Conservation (phyloP, 805 yeast genomes). For the Alloascoidea africana region DNA sequence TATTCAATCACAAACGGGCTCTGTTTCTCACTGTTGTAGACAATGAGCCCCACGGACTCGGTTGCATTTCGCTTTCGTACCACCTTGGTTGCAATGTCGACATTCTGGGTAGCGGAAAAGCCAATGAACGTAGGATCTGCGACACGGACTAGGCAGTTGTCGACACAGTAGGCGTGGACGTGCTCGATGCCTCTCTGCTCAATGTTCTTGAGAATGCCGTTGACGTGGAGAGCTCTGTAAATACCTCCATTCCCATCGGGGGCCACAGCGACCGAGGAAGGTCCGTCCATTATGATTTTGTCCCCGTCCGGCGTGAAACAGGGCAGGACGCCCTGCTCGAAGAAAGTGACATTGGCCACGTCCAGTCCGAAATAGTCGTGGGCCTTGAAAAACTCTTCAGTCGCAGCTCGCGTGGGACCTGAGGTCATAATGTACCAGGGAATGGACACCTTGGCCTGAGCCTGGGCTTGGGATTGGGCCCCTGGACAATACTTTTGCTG, state of each 20-base stretch:
- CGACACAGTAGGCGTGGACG: constrained; percentile 94
- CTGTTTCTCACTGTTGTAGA: constrained; percentile 28
- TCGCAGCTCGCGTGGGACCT: constrained; percentile 63
- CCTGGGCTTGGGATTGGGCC: constrained; percentile 12
- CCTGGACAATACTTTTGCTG: constrained; percentile 14
- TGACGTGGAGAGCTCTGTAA: constrained; percentile 62
- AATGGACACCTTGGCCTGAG: constrained; percentile 19
- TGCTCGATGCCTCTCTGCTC: constrained; percentile 58
- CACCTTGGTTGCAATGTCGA: constrained; percentile 79
- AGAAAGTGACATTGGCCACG: constrained; percentile 48
- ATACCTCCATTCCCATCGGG: constrained; percentile 99
- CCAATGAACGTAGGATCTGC: constrained; percentile 91
- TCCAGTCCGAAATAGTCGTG: constrained; percentile 61
- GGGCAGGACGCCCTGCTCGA: constrained; percentile 92
- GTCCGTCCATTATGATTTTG: constrained; percentile 47
- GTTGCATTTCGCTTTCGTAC: constrained; percentile 81
- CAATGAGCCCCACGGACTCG: constrained; percentile 90
- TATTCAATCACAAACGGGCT: constrained; percentile 90
- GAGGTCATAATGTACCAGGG: constrained; percentile 96
- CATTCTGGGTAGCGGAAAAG: constrained; percentile 52
- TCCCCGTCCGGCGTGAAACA: constrained; percentile 63
- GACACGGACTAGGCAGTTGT: constrained; percentile 78
- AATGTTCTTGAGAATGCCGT: constrained; percentile 58
- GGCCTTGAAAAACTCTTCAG: constrained; percentile 52
- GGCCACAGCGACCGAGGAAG: constrained; percentile 50